A percentile compares a stretch with the other conserved stretches of the same genome.
These are phyloP conservation scores for Dictyostelium capitatum DNA, from an alignment of 78 protist genomes.

Conservation along the genomic window DNA sequence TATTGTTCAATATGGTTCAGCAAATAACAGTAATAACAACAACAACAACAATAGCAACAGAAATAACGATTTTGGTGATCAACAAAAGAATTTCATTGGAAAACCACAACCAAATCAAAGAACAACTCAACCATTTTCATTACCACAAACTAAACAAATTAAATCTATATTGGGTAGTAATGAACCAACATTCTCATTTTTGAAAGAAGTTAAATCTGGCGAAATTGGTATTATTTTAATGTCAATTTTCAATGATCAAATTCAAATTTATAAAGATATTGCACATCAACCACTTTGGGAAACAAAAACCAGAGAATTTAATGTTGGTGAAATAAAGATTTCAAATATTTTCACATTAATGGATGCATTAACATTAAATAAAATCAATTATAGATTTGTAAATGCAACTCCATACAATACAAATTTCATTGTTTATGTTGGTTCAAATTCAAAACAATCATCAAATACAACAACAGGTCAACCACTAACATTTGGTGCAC, in stretches of 20 bases:
- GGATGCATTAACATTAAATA: not conserved
- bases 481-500: not conserved
- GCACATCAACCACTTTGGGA: constrained; percentile 10
- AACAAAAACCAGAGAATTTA: not conserved
- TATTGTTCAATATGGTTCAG: not conserved
- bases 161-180: too few species aligned
- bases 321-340: not conserved
- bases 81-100: not conserved
- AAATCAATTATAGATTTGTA: not conserved
- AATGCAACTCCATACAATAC: not conserved
- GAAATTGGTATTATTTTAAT: not conserved
- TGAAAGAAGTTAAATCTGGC: not conserved
- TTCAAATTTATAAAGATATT: constrained; percentile 8
- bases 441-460: not conserved
- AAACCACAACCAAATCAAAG: not conserved
- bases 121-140: not conserved
- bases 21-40: not conserved
- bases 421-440: not conserved
- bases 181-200: not conserved
- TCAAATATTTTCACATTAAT: constrained; percentile 2
- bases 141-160: too few species aligned
- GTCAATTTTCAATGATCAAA: not conserved
- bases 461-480: not conserved
- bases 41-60: not conserved
- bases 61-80: too few species aligned